phyloP scores from a whole-genome alignment of 2,329 filamentous ascomycete genomes.

The Kalaharituber pfeilii region DNA sequence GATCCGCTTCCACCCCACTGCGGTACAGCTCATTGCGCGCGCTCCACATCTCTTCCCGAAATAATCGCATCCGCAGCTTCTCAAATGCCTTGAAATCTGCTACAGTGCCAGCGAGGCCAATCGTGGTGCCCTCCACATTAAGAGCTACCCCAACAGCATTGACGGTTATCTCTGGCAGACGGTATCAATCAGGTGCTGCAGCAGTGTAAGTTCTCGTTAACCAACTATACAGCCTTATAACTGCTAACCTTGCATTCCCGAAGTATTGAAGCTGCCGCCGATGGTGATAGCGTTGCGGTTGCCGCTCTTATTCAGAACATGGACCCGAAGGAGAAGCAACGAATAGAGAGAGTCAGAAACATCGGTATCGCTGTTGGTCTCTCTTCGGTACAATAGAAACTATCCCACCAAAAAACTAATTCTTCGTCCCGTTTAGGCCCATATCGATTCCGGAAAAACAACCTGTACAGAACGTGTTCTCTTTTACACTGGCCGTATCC shows the following conservation, averaged over 20 bases:
- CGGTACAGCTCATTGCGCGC: neutral
- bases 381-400: neutral
- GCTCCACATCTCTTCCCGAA: neutral
- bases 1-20: neutral
- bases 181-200: neutral
- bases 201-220: neutral
- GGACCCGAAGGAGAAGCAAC: slow-evolving; percentile 56
- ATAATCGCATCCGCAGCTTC: neutral
- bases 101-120: neutral
- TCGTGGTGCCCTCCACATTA: neutral
- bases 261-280: neutral
- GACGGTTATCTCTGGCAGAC: neutral
- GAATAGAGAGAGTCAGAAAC: slow-evolving; percentile 71
- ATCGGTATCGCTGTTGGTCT: slow-evolving; percentile 80
- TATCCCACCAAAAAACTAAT: slow-evolving; percentile 5
- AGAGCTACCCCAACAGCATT: neutral
- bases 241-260: neutral
- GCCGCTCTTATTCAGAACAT: slow-evolving; percentile 54
- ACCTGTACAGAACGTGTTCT: slow-evolving; percentile 91
- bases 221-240: neutral
- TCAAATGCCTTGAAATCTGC: neutral
- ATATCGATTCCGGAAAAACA: slow-evolving; percentile 97
- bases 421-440: slow-evolving; percentile 41
- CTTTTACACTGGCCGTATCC: slow-evolving; percentile 95
- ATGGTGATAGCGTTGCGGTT: neutral